A percentile compares a stretch with the other conserved stretches of the same genome.
Conservation (phyloP, 208 protist species). For the Trypanosomatidae sp. region DNA sequence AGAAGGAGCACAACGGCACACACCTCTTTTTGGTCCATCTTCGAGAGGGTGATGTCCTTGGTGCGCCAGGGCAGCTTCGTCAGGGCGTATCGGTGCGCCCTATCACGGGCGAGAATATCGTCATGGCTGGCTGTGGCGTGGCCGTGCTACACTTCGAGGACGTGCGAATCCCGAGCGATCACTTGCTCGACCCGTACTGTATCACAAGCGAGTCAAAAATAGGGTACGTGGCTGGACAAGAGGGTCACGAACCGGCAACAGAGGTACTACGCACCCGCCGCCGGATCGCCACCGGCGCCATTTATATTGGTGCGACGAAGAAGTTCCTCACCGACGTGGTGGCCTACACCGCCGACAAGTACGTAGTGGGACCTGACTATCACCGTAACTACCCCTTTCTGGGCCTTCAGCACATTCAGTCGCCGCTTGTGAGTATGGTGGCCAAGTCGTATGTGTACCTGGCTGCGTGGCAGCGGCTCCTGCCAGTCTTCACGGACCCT, state of each 20-base stretch:
- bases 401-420: conserved; percentile 87
- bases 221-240: conserved; percentile 38
- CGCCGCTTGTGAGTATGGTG: conserved; percentile 72
- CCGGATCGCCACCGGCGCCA: conserved; percentile 68
- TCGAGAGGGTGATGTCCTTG: conserved; percentile 27
- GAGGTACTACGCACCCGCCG: conserved; percentile 62
- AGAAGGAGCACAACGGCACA: conserved; percentile 77
- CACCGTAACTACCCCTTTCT: conserved; percentile 82
- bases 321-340: conserved; percentile 63
- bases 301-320: conserved; percentile 75
- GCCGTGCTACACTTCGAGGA: conserved; percentile 81
- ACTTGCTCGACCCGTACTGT: conserved; percentile 60
- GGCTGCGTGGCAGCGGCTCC: conserved; percentile 60
- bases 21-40: conserved; percentile 79
- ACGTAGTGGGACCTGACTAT: conserved; percentile 71
- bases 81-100: conserved; percentile 48
- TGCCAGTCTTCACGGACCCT: conserved; percentile 52
- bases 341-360: conserved; percentile 57
- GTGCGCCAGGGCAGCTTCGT: conserved; percentile 31
- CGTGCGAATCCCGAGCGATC: conserved; percentile 50
- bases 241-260: conserved; percentile 29
- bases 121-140: conserved; percentile 52
- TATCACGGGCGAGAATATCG: conserved; percentile 48
- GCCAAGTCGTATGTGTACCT: conserved; percentile 80
- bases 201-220: conserved; percentile 55